Conservation (phyloP, 805 yeast species). For the Candida patagonica region DNA sequence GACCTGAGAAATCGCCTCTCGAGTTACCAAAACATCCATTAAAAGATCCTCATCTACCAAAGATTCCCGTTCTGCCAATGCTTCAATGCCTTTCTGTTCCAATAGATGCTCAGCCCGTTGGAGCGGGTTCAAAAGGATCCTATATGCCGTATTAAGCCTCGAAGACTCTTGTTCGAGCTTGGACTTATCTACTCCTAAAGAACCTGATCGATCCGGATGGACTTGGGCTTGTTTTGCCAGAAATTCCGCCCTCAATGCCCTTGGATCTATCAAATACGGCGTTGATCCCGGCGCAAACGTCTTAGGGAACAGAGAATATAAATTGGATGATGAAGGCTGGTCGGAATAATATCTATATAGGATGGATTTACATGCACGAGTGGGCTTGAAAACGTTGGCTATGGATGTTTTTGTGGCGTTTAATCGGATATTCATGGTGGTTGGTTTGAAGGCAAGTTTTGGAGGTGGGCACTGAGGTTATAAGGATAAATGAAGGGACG, state of each 20-base stretch:
- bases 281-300: slow-evolving; percentile 61
- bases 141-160: slow-evolving; percentile 66
- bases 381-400: too few species aligned
- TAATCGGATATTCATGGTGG: too few species aligned
- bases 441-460: too few species aligned
- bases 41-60: slow-evolving; percentile 43
- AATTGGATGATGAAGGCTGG: too few species aligned
- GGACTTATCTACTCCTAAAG: slow-evolving; percentile 19
- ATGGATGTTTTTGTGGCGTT: too few species aligned
- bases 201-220: slow-evolving; percentile 66
- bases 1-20: slow-evolving; percentile 71
- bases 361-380: too few species aligned
- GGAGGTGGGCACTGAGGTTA: too few species aligned
- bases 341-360: too few species aligned
- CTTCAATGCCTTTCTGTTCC: slow-evolving; percentile 44
- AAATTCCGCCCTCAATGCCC: slow-evolving; percentile 62
- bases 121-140: slow-evolving; percentile 61
- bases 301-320: slow-evolving; percentile 62
- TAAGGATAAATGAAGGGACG: too few species aligned
- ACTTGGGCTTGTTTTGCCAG: slow-evolving; percentile 57
- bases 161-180: slow-evolving; percentile 36
- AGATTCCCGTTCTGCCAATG: slow-evolving; percentile 34
- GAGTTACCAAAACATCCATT: slow-evolving; percentile 73
- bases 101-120: slow-evolving; percentile 57
- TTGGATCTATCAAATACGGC: slow-evolving; percentile 47